Evolutionary conservation across 73 alveolate genomes (phyloP), one percentile per base, ranked within the genome.

Genomic region (Breviolum minutum): DNA sequence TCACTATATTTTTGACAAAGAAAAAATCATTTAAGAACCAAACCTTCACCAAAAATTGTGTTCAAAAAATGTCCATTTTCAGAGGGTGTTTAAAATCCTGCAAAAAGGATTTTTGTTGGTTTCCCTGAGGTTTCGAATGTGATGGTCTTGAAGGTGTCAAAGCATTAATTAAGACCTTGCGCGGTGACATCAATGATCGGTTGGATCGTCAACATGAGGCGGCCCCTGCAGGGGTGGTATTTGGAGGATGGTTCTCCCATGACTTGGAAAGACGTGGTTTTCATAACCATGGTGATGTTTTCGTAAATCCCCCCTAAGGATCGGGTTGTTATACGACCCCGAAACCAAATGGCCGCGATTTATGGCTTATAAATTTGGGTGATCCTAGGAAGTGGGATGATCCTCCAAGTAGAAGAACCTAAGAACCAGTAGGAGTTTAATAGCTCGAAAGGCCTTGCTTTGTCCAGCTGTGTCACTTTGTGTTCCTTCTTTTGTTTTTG

Each of bases 181-280:
- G 87, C 27, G 64, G n/a, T 9, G 87, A 79, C 10, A 16, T 79
- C 87, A 29, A 29, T 13, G 63, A 79, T 79, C 87, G 87, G 26
- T 26, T 79, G 24, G 87, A 79, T 79, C 87, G 63, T 30, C 87
- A 79, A 29, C 87, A 79, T 19, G 87, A 79, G 87, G 87, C 63
- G 19, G 29, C 5, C 64, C 74, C 17, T 66, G 74, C 17, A n/a
- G 26, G 82, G 54, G 82, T 66, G 16, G 22, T 66, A 66, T 66
- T 12, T 71, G 81, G 81, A 20, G 10, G 81, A 40, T 40, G 54
- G 54, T 0, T 0, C 54, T 40, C 54, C 54, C 54, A 40, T 40
- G 81, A 71, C 13, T n/a, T 19, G 13, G 85, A 13, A 17, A 12
- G 63, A 8, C 85, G 62, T 76, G 85, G 85, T 24, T 74, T 17